Base-by-base conservation (phyloP, 2,329 filamentous ascomycete species). In the Talaromyces sp. region DNA sequence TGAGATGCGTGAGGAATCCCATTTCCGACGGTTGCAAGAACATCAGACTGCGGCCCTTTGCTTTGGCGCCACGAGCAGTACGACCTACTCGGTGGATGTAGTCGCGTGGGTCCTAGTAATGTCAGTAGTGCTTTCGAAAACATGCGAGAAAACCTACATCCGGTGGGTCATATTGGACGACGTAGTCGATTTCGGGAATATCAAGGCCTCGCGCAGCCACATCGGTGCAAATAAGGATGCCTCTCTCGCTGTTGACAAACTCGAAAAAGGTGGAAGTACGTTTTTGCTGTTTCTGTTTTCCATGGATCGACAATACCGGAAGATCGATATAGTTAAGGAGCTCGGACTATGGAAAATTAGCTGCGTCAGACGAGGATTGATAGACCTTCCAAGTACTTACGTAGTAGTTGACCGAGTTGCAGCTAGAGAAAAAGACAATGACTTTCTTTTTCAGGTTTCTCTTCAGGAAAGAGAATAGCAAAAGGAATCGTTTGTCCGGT, bases 211-310 rank as follows among this genome's bases (percentile, higher is more conserved):
- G 84, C 3, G 95, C 95, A 52, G 95, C 95, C 64, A 99, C 95
- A 70, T 99, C 95, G 0, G 95, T 99, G 78, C 93, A 97, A 67
- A 99, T 95, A 58, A 99, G 78, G 0, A 90, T 96, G 26, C 93
- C 95, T 66, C 89, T 86, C 66, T 87, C 87, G 19, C 93, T 89
- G 70, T 93, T 92, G 71, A 86, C 88, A 74, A 99, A 99, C 74
- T 98, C 93, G 75, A 98, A 99, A 75, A 99, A 99, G 0, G 92
- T 96, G 73, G 96, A 96, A 26, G 95, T 99, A n/a, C 95, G 90
- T 77, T 96, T 96, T 77, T 97, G 92, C 77, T 99, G 95, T 78
- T 99, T 99, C 78, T 96, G 91, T 79, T 99, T 97, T 67, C 92
- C 95, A 75, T 96, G 91, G 8, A 96, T 61, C 26, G 59, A 61